These are phyloP conservation scores for Penicillium sp. DNA, from an alignment of 2,329 filamentous ascomycete genomes.

Conservation along the genomic window DNA sequence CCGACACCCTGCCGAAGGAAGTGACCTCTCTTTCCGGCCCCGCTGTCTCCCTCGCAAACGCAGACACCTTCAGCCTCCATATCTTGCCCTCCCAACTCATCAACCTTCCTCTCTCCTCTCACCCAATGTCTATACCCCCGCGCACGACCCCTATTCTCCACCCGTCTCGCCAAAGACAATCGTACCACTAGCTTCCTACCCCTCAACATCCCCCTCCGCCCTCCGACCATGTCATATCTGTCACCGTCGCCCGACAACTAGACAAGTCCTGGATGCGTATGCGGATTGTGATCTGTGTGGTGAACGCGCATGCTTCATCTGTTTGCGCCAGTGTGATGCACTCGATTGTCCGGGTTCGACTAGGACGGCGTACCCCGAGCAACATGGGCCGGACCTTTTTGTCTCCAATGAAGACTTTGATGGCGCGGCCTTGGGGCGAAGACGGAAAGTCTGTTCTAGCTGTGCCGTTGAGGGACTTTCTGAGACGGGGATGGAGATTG, in stretches of 20 bases:
- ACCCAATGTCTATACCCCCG: slow-evolving; percentile 25
- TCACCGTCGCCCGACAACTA: slow-evolving; percentile 46
- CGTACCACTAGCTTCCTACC: slow-evolving; percentile 29
- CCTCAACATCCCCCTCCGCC: slow-evolving; percentile 32
- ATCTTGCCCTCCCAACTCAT: slow-evolving; percentile 20
- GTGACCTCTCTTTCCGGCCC: slow-evolving; percentile 26
- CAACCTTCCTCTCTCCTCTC: slow-evolving; percentile 28
- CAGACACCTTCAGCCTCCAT: slow-evolving; percentile 27
- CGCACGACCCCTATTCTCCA: slow-evolving; percentile 28
- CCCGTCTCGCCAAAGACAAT: slow-evolving; percentile 35
- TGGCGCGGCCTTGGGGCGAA: not conserved
- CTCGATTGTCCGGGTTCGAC: slow-evolving; percentile 31
- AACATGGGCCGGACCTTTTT: slow-evolving; percentile 8
- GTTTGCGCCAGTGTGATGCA: slow-evolving; percentile 45
- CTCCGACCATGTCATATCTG: slow-evolving; percentile 49
- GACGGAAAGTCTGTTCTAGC: slow-evolving; percentile 43
- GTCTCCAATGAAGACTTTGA: slow-evolving; percentile 6
- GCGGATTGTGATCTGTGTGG: slow-evolving; percentile 47
- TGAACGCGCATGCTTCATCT: slow-evolving; percentile 47
- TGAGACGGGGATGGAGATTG: slow-evolving; percentile 42
- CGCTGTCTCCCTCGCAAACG: slow-evolving; percentile 34
- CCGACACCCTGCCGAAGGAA: slow-evolving; percentile 18
- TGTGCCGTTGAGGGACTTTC: slow-evolving; percentile 47
- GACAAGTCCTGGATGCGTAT: slow-evolving; percentile 46
- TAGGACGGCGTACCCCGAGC: not conserved